Percentiles rank a stretch among this genome's conserved stretches.
phyloP scores from a whole-genome alignment of 164 flowering plant genomes.

The Annona squamosa region DNA sequence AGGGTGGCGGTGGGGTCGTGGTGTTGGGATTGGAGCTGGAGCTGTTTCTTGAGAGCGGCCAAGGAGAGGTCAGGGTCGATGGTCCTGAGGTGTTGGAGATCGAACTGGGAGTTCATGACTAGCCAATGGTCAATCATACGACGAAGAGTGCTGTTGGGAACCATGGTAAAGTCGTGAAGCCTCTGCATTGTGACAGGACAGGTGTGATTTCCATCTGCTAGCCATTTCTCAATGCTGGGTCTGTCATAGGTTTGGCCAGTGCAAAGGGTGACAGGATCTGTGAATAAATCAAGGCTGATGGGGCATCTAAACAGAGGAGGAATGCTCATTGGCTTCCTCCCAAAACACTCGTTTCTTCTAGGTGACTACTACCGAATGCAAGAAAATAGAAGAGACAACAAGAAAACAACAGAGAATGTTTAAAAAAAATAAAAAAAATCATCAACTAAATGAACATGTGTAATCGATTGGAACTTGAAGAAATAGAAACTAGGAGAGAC shows the following conservation, averaged over 20 bases:
- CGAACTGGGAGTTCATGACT: slow-evolving; percentile 19
- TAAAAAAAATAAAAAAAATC: not conserved
- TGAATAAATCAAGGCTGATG: slow-evolving; percentile 63
- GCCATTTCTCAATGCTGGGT: slow-evolving; percentile 65
- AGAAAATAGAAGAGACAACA: not conserved
- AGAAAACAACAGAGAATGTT: not conserved
- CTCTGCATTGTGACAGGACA: slow-evolving; percentile 89
- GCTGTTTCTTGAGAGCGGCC: slow-evolving; percentile 6
- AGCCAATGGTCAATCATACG: slow-evolving; percentile 62
- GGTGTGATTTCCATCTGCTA: slow-evolving; percentile 56
- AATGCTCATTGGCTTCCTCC: slow-evolving; percentile 21
- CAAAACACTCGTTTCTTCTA: slow-evolving; percentile 19
- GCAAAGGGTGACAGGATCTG: slow-evolving; percentile 72
- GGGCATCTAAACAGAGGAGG: slow-evolving; percentile 69
- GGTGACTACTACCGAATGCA: slow-evolving; percentile 14
- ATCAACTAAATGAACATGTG: no score
- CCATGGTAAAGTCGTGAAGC: slow-evolving; percentile 54
- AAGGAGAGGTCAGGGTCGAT: slow-evolving; percentile 23
- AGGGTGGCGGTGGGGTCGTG: slow-evolving; percentile 1
- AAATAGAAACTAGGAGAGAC: no score
- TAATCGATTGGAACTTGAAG: no score
- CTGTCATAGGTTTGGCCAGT: slow-evolving; percentile 86
- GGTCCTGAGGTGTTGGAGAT: slow-evolving; percentile 11
- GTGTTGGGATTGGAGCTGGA: slow-evolving; percentile 18
- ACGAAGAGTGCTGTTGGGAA: slow-evolving; percentile 71